Evolutionary conservation across 2,329 filamentous ascomycete genomes (phyloP), one percentile per base, ranked within the genome.

Genomic region (Colletotrichum gigasporum): DNA sequence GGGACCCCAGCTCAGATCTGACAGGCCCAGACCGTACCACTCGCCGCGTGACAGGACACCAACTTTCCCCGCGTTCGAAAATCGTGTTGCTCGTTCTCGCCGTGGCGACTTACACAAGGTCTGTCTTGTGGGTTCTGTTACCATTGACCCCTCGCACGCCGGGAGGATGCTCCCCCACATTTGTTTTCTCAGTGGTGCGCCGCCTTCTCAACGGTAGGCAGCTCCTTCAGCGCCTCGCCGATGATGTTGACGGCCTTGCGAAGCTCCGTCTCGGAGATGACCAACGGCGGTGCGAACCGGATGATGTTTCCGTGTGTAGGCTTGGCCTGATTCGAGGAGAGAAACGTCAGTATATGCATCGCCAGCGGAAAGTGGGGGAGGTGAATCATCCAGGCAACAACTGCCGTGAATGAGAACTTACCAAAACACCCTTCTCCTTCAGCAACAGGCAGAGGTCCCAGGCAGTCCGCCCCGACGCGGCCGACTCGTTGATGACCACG

Each of bases 261-360:
- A 69, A 99, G 90, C 80, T 99, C 89, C 65, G 90, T 87, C 74
- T 98, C 94, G 24, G 90, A 94, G 73, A 99, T 98, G 69, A 99
- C 94, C 57, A 99, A 84, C 18, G 96, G 96, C 47, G 96, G 96
- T n/a, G 96, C 96, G 67, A 99, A 91, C 62, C 96, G 92, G 76
- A 99, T 99, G 77, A 99, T 98, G 80, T 98, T 97, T 74, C 97
- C 91, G 79, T 99, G 96, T 6, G 96, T 99, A 28, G 96, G 96
- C 87, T 99, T 99, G 72, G 96, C 96, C 93, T 97, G n/a, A 76
- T 74, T 64, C n/a, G n/a, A n/a, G n/a, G 28, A 59, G 69, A 32
- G 11, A 66, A 45, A 44, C 28, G 65, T 72, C 57, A 73, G 66
- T 45, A 3, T 16, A 44, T 39, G 32, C 18, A 12, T 30, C 32